These are phyloP conservation scores for Leccinum angustisporum DNA, from an alignment of 1,284 basidiomycete genomes.

Conservation along the genomic window DNA sequence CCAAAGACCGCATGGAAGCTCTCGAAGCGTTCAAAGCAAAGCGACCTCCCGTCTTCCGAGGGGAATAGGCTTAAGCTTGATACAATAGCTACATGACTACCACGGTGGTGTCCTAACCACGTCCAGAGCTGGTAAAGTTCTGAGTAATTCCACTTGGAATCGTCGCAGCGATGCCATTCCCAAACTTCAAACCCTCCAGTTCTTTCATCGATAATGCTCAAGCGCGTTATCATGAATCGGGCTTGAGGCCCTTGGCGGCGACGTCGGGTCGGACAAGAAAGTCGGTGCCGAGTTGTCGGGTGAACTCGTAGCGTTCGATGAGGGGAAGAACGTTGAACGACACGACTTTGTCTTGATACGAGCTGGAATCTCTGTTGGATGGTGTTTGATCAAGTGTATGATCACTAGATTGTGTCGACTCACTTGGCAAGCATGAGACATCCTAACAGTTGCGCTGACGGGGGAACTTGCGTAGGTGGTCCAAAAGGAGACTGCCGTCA, in stretches of 20 bases:
- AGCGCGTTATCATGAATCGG: conserved; percentile 62
- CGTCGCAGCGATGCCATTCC: conserved; percentile 56
- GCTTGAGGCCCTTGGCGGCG: conserved; percentile 55
- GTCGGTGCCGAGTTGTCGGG: conserved; percentile 96
- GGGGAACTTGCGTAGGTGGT: no score
- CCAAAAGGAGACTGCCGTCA: conserved; percentile 74
- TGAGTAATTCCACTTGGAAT: conserved; percentile 54
- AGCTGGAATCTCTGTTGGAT: conserved; percentile 81
- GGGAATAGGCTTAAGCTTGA: conserved; percentile 51
- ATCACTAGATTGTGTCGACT: conserved; percentile 30
- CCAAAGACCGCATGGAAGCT: conserved; percentile 82
- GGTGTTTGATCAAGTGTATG: conserved; percentile 2
- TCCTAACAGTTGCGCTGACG: conserved; percentile 44
- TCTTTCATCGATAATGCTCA: conserved; percentile 84
- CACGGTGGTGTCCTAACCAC: conserved; percentile 22
- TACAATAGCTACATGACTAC: no score
- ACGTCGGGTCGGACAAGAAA: conserved; percentile 87
- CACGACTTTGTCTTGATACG: conserved; percentile 69
- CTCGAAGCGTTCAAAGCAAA: conserved; percentile 90
- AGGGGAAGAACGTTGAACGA: conserved; percentile 82
- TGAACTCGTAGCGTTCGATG: conserved; percentile 96
- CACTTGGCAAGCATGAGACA: conserved; percentile 98
- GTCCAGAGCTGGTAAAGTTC: conserved; percentile 46
- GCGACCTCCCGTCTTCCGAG: conserved; percentile 78
- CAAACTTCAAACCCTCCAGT: conserved; percentile 64